These are phyloP conservation scores for Alternaria solani DNA, from an alignment of 2,329 filamentous ascomycete genomes.

Conservation along the genomic window DNA sequence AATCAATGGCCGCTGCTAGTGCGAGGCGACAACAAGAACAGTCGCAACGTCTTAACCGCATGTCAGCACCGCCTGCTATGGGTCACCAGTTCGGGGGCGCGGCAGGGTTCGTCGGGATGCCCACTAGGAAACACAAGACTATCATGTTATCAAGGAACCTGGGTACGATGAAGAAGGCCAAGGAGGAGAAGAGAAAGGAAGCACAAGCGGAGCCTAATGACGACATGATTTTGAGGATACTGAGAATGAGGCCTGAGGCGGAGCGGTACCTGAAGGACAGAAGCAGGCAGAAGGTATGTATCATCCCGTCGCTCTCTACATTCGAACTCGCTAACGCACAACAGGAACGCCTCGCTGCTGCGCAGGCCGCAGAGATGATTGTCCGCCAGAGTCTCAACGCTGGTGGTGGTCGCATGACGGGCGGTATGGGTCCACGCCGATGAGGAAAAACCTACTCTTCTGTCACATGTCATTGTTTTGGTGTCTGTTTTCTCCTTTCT, in stretches of 20 bases:
- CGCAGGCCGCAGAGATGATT: slow-evolving; percentile 91
- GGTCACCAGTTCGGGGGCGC: slow-evolving; percentile 62
- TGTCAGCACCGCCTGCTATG: slow-evolving; percentile 70
- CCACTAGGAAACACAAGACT: slow-evolving; percentile 57
- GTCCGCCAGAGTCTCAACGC: slow-evolving; percentile 86
- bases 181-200: slow-evolving; percentile 94
- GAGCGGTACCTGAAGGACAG: slow-evolving; percentile 86
- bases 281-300: slow-evolving; percentile 77
- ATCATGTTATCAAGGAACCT: slow-evolving; percentile 96
- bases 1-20: slow-evolving; percentile 91
- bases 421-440: slow-evolving; percentile 31
- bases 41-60: slow-evolving; percentile 65
- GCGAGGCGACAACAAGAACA: slow-evolving; percentile 76
- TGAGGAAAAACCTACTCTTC: background rate
- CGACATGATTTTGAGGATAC: slow-evolving; percentile 95
- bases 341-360: slow-evolving; percentile 81
- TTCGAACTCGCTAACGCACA: background rate
- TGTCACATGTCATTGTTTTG: background rate
- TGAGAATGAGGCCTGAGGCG: slow-evolving; percentile 94
- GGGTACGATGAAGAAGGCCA: slow-evolving; percentile 94
- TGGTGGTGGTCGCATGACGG: slow-evolving; percentile 62
- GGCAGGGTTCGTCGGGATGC: slow-evolving; percentile 69
- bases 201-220: slow-evolving; percentile 96
- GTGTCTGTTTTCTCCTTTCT: slow-evolving; percentile 6
- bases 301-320: background rate